Percentiles rank a stretch among this genome's conserved stretches.
These are phyloP conservation scores for Hyphopichia pseudoburtonii DNA, from an alignment of 1,139 yeast species.

Conservation along the genomic window DNA sequence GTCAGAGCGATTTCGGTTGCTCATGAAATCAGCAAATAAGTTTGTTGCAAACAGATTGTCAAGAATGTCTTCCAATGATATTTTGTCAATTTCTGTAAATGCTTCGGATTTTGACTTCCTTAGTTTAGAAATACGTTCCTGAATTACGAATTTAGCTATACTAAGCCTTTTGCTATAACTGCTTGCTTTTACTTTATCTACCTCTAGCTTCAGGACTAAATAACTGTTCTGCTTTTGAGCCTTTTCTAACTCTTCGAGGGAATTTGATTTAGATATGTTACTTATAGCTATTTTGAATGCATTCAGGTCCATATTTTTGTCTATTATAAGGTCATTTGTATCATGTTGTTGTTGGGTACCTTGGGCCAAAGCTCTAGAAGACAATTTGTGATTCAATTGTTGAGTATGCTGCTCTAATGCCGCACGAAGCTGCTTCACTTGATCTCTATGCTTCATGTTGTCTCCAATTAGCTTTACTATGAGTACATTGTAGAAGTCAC, in stretches of 20 bases:
- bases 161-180: conserved; percentile 12
- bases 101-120: conserved; percentile 2
- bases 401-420: conserved; percentile 67
- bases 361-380: background rate
- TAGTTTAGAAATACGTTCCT: conserved; percentile 9
- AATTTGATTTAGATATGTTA: conserved; percentile 15
- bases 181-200: background rate
- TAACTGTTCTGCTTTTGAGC: conserved; percentile 18
- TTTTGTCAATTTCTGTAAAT: conserved; percentile 3
- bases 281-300: conserved; percentile 46
- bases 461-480: conserved; percentile 63
- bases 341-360: background rate
- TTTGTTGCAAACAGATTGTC: conserved; percentile 47
- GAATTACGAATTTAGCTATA: conserved; percentile 10
- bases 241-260: conserved; percentile 23
- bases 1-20: conserved; percentile 39
- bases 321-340: conserved; percentile 10
- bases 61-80: conserved; percentile 15
- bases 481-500: conserved; percentile 74
- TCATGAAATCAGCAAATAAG: conserved; percentile 59
- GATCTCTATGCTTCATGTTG: conserved; percentile 70
- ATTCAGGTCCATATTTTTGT: conserved; percentile 28
- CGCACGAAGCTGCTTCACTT: conserved; percentile 70
- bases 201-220: conserved; percentile 12
- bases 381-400: conserved; percentile 2